These are phyloP conservation scores for Mallotus japonicus DNA, from an alignment of 441 rosid genomes.

Conservation along the genomic window DNA sequence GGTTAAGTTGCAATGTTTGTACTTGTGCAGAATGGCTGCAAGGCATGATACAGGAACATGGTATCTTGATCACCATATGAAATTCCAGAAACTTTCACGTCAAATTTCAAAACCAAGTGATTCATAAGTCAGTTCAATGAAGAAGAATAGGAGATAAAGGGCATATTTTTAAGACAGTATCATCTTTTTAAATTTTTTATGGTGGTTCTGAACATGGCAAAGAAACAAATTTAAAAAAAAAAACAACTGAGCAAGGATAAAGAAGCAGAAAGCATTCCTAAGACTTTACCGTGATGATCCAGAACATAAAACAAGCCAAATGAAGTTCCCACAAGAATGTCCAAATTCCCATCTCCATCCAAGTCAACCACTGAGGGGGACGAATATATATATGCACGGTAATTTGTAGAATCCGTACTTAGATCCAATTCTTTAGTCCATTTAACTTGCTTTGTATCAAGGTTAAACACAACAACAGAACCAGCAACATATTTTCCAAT, in stretches of 20 bases:
- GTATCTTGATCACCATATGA: background rate
- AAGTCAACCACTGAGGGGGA: conserved; percentile 95
- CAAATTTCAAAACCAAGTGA: background rate
- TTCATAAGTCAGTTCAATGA: background rate
- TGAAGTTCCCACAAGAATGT: conserved; percentile 96
- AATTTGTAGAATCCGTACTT: conserved; percentile 70
- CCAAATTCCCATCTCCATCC: conserved; percentile 99
- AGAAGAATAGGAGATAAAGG: background rate
- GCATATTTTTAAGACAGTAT: background rate
- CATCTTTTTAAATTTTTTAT: background rate
- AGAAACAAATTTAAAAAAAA: background rate
- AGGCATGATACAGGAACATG: conserved; percentile 1
- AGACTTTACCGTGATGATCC: conserved; percentile 85
- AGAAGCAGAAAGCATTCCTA: background rate
- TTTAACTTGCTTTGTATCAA: conserved; percentile 95
- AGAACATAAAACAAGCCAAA: conserved; percentile 92
- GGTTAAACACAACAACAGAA: conserved; percentile 86
- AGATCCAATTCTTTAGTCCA: conserved; percentile 82
- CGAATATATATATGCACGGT: conserved; percentile 86
- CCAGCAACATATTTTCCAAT: conserved; percentile 88
- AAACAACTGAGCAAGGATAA: background rate
- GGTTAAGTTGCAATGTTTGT: background rate
- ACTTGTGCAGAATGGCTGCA: background rate
- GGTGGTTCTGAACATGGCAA: background rate
- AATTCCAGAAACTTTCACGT: background rate